Base-by-base conservation (phyloP, 2,329 filamentous ascomycete genomes). In the Arachnomyces sp. region DNA sequence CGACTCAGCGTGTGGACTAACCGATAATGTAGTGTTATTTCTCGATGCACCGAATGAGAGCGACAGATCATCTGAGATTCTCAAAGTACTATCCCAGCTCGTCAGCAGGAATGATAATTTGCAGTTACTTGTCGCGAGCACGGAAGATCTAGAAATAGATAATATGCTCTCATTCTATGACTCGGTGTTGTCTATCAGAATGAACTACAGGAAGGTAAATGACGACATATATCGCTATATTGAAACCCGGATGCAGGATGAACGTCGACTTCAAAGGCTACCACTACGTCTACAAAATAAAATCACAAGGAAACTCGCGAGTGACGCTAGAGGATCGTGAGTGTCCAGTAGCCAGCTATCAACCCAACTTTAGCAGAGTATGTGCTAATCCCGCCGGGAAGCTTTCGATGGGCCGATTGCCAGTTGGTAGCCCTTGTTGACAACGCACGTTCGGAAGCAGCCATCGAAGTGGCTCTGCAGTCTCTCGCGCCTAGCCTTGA, bases 341-440 rank as follows among this genome's bases (percentile, higher is more conserved):
- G 32, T 34, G 14, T 34, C 16, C 16, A 15, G 9, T 9, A 5
- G 20, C 9, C 20, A 9, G 20, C 20, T 25, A 9, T 25, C 9
- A 25, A 25, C 20, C 20, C 20, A 16, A 34, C 32, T 12, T 17
- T 17, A 12, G 20, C 16, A 4, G 16, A 16, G 12, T 13, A 2
- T 34, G 6, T 16, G 32, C 32, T 34, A 20, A 34, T 15, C 6
- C 4, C 12, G 12, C n/a, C 8, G 12, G 32, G 13, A 34, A 34
- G 32, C 11, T 34, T 34, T 34, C 32, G 32, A 16, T 34, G 32
- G 32, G 32, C 32, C n/a, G 32, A 16, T 11, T 34, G 32, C 32
- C 32, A 34, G 20, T 20, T 34, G 32, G 32, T 34, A 20, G 32
- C 32, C 3, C 32, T 34, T 34, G 32, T 34, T 14, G 32, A 34